Conservation (phyloP, 441 rosid genomes). For the Theobroma grandiflorum region DNA sequence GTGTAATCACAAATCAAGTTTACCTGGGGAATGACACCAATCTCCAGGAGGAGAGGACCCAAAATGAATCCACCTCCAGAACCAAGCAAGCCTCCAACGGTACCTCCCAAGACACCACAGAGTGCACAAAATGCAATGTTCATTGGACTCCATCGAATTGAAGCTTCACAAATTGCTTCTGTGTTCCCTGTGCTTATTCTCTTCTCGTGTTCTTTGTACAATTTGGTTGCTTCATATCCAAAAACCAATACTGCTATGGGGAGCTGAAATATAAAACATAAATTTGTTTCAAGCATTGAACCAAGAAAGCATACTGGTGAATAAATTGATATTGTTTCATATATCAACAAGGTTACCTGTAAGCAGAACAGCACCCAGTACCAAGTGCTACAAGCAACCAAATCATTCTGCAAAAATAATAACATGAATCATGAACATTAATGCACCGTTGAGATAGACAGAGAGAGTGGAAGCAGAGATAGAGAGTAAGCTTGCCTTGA, state of each 20-base stretch:
- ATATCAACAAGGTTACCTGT: conserved; percentile 55
- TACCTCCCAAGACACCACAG: conserved; percentile 81
- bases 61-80: conserved; percentile 96
- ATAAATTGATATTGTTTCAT: neutral
- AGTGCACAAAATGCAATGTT: conserved; percentile 82
- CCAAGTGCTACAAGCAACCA: conserved; percentile 65
- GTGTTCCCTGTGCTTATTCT: conserved; percentile 63
- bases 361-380: conserved; percentile 80
- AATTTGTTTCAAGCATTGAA: neutral
- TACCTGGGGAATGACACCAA: conserved; percentile 96
- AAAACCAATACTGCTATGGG: conserved; percentile 68
- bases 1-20: neutral
- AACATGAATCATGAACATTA: conserved; percentile 26
- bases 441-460: neutral
- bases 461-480: neutral
- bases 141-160: conserved; percentile 82
- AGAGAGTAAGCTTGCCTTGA: conserved; percentile 62
- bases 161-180: conserved; percentile 76
- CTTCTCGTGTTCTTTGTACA: conserved; percentile 60
- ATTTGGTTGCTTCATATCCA: conserved; percentile 70
- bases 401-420: conserved; percentile 63
- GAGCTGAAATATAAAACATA: conserved; percentile 49
- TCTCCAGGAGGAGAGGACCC: conserved; percentile 92
- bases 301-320: neutral
- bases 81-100: conserved; percentile 91